phyloP scores from a whole-genome alignment of 108 stramenopile species.

The Fistulifera pelliculosa region DNA sequence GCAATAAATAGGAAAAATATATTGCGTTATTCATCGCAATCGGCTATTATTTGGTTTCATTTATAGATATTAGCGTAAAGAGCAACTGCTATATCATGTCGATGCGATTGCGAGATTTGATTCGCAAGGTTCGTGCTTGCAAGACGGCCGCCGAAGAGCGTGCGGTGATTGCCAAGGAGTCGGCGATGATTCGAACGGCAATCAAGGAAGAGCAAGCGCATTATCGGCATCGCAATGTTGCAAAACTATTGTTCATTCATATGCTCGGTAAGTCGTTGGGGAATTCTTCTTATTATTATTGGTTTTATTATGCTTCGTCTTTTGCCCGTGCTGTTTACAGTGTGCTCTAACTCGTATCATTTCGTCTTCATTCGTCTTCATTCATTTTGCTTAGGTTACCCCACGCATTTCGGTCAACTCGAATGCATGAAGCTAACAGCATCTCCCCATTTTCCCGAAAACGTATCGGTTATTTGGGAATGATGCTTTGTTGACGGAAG shows the following conservation, averaged over 20 bases:
- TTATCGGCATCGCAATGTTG: conserved; percentile 97
- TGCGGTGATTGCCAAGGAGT: conserved; percentile 96
- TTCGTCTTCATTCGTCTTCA: neutral
- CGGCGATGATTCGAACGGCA: conserved; percentile 97
- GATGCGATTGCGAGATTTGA: conserved; percentile 95
- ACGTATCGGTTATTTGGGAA: conserved; percentile 92
- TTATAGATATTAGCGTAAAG: too few relatives aligned
- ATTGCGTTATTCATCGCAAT: too few relatives aligned
- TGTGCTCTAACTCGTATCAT: too few relatives aligned
- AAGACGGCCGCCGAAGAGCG: conserved; percentile 99
- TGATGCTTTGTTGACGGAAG: conserved; percentile 96
- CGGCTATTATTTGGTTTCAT: too few relatives aligned
- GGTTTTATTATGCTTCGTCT: too few relatives aligned
- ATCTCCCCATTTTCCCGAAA: conserved; percentile 96
- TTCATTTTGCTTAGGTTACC: conserved; percentile 67
- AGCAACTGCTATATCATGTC: conserved; percentile 53
- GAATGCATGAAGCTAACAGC: conserved; percentile 98
- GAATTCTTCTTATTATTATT: too few relatives aligned
- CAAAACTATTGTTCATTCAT: conserved; percentile 99
- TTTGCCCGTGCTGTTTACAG: too few relatives aligned
- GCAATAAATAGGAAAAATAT: too few relatives aligned
- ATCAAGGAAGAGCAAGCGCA: conserved; percentile 96
- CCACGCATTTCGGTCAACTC: conserved; percentile 99
- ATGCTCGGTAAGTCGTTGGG: conserved; percentile 84
- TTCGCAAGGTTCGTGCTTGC: conserved; percentile 97